Base-by-base conservation (phyloP, 192 early-diverging fungal genomes). In the Coemansia sp. region DNA sequence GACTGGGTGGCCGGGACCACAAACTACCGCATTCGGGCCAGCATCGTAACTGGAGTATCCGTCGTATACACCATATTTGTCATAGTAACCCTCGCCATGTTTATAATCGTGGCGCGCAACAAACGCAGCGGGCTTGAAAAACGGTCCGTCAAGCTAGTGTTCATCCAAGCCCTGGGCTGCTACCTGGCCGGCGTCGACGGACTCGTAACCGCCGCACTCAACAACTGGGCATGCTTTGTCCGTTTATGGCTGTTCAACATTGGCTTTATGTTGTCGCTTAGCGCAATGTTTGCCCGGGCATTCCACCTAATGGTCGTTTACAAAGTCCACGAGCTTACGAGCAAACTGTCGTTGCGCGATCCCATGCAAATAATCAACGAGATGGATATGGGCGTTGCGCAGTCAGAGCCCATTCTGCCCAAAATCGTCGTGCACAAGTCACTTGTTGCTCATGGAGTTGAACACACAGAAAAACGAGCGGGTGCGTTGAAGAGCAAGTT, bases 181-280 rank as follows among this genome's bases (percentile, higher is more conserved):
- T 78, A 68, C 44, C 9, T 72, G 12, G 59, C 54, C 2, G 69
- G 66, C 54, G 57, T 60, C 0, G 58, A 68, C 22, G 66, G 62
- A 2, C 51, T 68, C n/a, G 59, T 63, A 1, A 68, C 61, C 1
- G 59, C 69, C 12, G 75, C 69, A 14, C 31, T 68, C 6, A 71
- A 71, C 31, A 56, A 72, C 55, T 72, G 65, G 66, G 62, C 70
- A 14, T 78, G 75, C 31, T 72, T 78, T 25, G 59, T 55, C 21
- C 68, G 64, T 12, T 54, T 78, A 37, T 78, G 75, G 75, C 57
- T 72, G 5, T 68, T 69, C 38, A 72, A 69, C 56, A 25, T 78
- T 1, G 69, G 69, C 2, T 72, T 78, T 26, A 44, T 69, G 10
- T 31, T 76, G 5, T 70, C 64, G 36, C 52, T 75, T 11, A 50